Percentiles rank a stretch among this genome's conserved stretches.
Conservation (phyloP, 768 basidiomycete species). For the Phanerochaete sordida region DNA sequence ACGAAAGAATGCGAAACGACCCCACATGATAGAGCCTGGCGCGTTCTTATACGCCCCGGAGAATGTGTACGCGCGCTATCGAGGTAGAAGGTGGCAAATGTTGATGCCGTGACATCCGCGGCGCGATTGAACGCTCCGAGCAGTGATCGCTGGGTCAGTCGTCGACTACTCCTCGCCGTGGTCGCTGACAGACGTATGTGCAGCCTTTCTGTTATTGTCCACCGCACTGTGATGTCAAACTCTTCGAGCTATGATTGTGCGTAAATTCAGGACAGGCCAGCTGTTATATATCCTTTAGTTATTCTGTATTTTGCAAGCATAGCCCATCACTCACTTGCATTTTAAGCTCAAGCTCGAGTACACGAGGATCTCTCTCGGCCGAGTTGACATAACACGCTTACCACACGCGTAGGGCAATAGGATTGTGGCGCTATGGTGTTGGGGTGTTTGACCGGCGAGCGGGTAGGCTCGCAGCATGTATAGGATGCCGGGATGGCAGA, state of each 20-base stretch:
- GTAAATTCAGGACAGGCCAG: neutral
- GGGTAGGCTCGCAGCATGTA: neutral
- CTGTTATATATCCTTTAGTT: neutral
- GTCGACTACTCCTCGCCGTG: too few species aligned
- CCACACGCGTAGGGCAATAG: neutral
- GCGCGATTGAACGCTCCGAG: too few species aligned
- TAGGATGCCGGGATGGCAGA: neutral
- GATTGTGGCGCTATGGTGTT: neutral
- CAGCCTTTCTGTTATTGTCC: too few species aligned
- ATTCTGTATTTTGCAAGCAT: too few species aligned
- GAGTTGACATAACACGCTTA: neutral
- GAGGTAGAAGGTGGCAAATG: neutral
- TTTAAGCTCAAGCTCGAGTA: constrained; percentile 1
- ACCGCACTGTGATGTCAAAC: too few species aligned
- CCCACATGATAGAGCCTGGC: neutral
- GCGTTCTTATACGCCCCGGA: neutral
- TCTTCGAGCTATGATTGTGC: too few species aligned
- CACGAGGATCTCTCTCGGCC: neutral
- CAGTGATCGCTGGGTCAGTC: too few species aligned
- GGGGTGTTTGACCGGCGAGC: neutral
- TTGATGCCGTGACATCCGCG: too few species aligned
- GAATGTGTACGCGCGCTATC: neutral
- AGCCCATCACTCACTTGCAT: neutral
- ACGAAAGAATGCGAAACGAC: neutral
- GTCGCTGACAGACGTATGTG: too few species aligned